Evolutionary conservation across 306 rosid species (phyloP).

Genomic region (Gillenia trifoliata): DNA sequence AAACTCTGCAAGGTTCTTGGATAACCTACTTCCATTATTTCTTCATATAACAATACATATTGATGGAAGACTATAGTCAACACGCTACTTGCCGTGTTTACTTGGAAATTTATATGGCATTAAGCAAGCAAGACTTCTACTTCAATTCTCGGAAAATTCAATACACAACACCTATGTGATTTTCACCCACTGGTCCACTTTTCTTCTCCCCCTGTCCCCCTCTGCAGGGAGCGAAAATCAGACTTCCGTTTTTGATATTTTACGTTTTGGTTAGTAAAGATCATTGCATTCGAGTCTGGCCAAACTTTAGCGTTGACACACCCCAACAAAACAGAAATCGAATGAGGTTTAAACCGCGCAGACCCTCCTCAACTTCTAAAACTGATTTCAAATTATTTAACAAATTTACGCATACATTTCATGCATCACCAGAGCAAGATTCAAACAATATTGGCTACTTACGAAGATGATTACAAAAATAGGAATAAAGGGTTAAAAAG

Average conservation of each 20-base stretch:
- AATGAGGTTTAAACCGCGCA: constrained; percentile 2
- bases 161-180: too few relatives aligned
- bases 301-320: too few relatives aligned
- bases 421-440: constrained; percentile 36
- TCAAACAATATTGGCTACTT: constrained; percentile 47
- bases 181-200: too few relatives aligned
- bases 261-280: too few relatives aligned
- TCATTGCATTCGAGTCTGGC: too few relatives aligned
- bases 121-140: not conserved
- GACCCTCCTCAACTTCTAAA: constrained; percentile 21
- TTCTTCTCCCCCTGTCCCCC: too few relatives aligned
- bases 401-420: constrained; percentile 37
- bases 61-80: too few relatives aligned
- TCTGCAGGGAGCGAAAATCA: too few relatives aligned
- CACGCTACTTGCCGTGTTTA: not conserved
- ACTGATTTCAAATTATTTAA: constrained; percentile 28
- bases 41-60: too few relatives aligned
- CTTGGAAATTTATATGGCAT: not conserved
- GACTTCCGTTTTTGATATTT: too few relatives aligned
- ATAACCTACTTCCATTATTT: not conserved
- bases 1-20: not conserved
- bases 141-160: not conserved
- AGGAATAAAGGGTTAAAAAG: constrained; percentile 25
- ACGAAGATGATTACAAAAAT: constrained; percentile 30
- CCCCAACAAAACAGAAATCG: too few relatives aligned